Base-by-base conservation (phyloP, 1,284 basidiomycete genomes). In the Microbotryum violaceum region DNA sequence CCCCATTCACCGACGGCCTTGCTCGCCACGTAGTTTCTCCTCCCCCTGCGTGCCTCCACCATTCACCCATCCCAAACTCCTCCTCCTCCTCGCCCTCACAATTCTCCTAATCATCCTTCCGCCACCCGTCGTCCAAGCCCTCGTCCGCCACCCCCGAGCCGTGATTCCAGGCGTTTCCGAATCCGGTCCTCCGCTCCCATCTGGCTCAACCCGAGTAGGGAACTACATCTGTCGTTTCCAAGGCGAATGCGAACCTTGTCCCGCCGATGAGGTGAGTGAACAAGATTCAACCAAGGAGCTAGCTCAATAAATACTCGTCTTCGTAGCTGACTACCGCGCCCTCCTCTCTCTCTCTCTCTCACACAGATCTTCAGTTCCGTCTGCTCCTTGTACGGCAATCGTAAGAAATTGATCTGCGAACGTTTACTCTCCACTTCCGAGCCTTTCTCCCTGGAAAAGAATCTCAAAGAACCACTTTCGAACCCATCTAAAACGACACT, bases 381-480 rank as follows among this genome's bases (percentile, higher is more conserved):
- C n/a, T 67, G 66, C 51, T 53, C 31, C 45, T 5, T 67, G 10
- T 67, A 58, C 51, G 66, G 66, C 5, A 60, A 65, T 50, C 56
- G 60, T 10, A 45, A 58, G 16, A 25, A 58, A 2, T 58, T 66
- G 29, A 44, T 29, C 21, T 66, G 64, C 56, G 37, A 42, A 58
- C 49, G 52, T 45, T 4, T 5, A 4, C 42, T 33, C 49, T 27
- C 44, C 31, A 3, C 37, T 3, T 37, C 45, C 44, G 25, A 27
- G 21, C n/a, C 45, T 20, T n/a, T 29, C 47, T 37, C 37, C 54
- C 5, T 14, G 10, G 37, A 16, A 1, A 42, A 42, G 1, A 42
- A 42, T 10, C 37, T 42, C 37, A 14, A 42, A 4, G 14, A 42
- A 1, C 9, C 37, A 1, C 12, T 12, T 42, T 16, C 37, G 10